Evolutionary conservation across 495 filamentous ascomycete species (phyloP).

Genomic region (Rostrohypoxylon terebratum): DNA sequence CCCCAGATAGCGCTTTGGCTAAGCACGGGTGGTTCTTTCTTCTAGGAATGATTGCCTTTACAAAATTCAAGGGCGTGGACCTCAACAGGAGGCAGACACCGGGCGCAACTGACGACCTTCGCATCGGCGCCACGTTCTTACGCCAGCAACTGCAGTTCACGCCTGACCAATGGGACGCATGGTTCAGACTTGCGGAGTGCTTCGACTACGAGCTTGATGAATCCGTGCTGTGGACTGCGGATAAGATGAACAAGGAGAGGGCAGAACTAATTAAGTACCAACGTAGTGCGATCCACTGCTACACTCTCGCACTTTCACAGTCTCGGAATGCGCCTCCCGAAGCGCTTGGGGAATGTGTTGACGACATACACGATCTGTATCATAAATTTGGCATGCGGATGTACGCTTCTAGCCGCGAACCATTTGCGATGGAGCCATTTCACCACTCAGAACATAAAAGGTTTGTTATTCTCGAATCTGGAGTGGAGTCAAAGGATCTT

Average conservation of each 20-base stretch:
- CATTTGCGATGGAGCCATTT: conserved; percentile 90
- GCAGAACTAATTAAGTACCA: conserved; percentile 79
- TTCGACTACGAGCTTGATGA: conserved; percentile 95
- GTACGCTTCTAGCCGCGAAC: conserved; percentile 90
- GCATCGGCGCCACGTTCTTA: conserved; percentile 84
- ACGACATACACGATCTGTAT: conserved; percentile 83
- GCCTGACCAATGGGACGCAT: conserved; percentile 90
- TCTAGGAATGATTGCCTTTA: conserved; percentile 85
- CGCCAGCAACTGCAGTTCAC: conserved; percentile 87
- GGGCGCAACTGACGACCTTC: conserved; percentile 84
- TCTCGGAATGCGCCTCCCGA: conserved; percentile 73
- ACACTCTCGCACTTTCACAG: conserved; percentile 84
- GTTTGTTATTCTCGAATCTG: conserved; percentile 75
- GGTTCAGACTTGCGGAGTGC: conserved; percentile 92
- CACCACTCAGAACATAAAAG: conserved; percentile 78
- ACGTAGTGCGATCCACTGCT: conserved; percentile 89
- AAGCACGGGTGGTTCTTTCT: conserved; percentile 93
- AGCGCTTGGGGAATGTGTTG: conserved; percentile 68
- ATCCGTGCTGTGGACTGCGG: conserved; percentile 91
- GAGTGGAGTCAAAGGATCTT: conserved; percentile 73
- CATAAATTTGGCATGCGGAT: conserved; percentile 89
- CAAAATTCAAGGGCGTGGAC: conserved; percentile 80
- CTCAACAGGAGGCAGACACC: conserved; percentile 79
- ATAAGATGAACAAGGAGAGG: conserved; percentile 90
- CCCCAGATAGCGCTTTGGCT: conserved; percentile 69